Evolutionary conservation across 2,329 filamentous ascomycete genomes (phyloP).

Genomic region (Cytospora piceae): DNA sequence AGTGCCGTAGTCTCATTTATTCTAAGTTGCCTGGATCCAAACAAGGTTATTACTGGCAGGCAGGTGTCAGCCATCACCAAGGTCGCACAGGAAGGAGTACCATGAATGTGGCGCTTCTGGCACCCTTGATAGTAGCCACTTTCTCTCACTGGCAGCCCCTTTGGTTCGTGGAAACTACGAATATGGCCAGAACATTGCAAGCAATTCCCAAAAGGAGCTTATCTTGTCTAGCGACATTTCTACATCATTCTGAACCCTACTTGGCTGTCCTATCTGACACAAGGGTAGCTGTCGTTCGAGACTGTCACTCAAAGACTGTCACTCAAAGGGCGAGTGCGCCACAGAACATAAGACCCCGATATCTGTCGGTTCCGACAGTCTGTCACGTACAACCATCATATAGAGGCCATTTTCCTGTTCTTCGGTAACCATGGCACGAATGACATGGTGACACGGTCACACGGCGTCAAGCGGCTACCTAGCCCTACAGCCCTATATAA

Average conservation of each 20-base stretch:
- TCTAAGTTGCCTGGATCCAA: not conserved
- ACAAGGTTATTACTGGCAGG: constrained; percentile 1
- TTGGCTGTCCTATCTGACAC: not conserved
- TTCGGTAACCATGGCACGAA: not conserved
- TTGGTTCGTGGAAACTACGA: not conserved
- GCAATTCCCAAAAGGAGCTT: not conserved
- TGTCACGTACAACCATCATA: constrained; percentile 12
- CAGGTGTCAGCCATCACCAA: not conserved
- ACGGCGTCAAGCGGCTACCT: constrained; percentile 21
- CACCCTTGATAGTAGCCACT: not conserved
- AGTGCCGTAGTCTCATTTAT: not conserved
- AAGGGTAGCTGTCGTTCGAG: not conserved
- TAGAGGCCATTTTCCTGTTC: not conserved
- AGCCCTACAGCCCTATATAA: constrained; percentile 9
- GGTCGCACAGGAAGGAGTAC: constrained; percentile 9
- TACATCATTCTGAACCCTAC: not conserved
- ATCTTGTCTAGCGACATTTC: not conserved
- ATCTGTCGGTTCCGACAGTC: not conserved
- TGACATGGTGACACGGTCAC: not conserved
- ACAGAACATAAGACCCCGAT: not conserved
- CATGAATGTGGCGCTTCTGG: not conserved
- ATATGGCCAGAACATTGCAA: not conserved
- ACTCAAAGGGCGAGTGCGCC: not conserved
- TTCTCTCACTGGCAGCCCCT: not conserved
- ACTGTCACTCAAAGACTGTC: not conserved